Base-by-base conservation (phyloP, 208 protist genomes). In the Acanthamoeba triangularis region DNA sequence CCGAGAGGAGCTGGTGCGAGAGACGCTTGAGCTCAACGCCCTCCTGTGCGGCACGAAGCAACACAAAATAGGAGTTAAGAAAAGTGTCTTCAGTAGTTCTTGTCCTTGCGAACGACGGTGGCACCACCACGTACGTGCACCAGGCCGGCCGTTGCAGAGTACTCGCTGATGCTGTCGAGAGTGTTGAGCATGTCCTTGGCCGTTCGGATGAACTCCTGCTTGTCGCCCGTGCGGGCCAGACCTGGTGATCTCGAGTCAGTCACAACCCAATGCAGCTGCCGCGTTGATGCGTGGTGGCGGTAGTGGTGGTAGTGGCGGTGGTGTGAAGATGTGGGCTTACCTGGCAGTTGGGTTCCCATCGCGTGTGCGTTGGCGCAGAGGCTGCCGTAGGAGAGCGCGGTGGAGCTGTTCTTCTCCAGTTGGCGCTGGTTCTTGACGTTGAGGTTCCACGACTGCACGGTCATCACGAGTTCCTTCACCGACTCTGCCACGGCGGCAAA, bases 361-460 rank as follows among this genome's bases (percentile, higher is more conserved):
- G 35, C n/a, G 69, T 44, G 69, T n/a, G 69, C 69, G 1, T 35
- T 47, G 14, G 35, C 10, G 69, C 69, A 78, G 69, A 78, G 69
- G 8, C 16, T 78, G 6, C 35, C 33, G 33, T 78, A 78, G n/a
- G 69, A 78, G 14, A 35, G 69, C 6, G 69, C 69, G 0, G 33
- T 11, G 25, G 69, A 20, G 69, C 69, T 47, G 69, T 35, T 47
- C 69, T 78, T 78, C 69, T 78, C 35, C 25, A 78, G 35, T 30
- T 78, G 69, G 13, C 69, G n/a, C 33, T 78, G 13, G 33, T 78
- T 78, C 69, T 47, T 78, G 25, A 47, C 33, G 69, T 78, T 78
- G 69, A 78, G 69, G 33, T 78, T 78, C 69, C 69, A 78, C 69
- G 69, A 78, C 69, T 78, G 69, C 33, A 78, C 33, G n/a, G 69